Base-by-base conservation (phyloP, 257 asterid species). In the Penstemon eatonii region DNA sequence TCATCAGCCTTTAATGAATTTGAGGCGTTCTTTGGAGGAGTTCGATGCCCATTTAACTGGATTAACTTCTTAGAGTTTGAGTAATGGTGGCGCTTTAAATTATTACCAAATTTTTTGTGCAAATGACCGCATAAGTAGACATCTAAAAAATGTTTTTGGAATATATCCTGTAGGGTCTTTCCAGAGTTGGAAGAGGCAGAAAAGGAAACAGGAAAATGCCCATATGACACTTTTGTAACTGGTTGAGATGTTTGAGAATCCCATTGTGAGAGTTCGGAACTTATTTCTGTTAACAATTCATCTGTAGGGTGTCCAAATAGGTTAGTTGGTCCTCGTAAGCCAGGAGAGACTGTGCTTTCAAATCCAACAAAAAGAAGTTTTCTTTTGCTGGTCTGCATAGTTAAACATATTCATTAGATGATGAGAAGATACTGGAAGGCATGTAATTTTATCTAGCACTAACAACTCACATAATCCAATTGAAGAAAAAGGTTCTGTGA, bases 291-390 rank as follows among this genome's bases (percentile, higher is more conserved):
- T 50, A 94, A 76, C 39, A 91, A 74, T 69, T 92, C 82, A 76
- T 94, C 96, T 5, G 92, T 91, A 18, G 99, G 96, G 81, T 94
- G 99, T 53, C 99, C 99, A 76, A 94, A 94, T 63, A 94, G 76
- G 76, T 94, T 91, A 13, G 99, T 91, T 37, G 99, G 99, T 75
- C 97, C 97, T 5, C 95, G 89, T 61, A 94, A 84, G 5, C 97
- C 99, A 40, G 83, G 69, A 63, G 86, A 66, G 73, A 70, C 78
- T 0, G 95, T 79, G 87, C 96, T 84, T 78, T 94, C 99, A 73
- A 94, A 78, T 66, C 96, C 97, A 47, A 91, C 92, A 47, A 94
- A 94, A 75, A 87, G 93, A 73, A 83, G 77, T 67, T 84, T 83
- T 74, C 96, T 73, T 73, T 78, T 80, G 76, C 81, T 79, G 25